These are phyloP conservation scores for Groenewaldozyma sp. DNA, from an alignment of 1,139 yeast species.

Conservation along the genomic window DNA sequence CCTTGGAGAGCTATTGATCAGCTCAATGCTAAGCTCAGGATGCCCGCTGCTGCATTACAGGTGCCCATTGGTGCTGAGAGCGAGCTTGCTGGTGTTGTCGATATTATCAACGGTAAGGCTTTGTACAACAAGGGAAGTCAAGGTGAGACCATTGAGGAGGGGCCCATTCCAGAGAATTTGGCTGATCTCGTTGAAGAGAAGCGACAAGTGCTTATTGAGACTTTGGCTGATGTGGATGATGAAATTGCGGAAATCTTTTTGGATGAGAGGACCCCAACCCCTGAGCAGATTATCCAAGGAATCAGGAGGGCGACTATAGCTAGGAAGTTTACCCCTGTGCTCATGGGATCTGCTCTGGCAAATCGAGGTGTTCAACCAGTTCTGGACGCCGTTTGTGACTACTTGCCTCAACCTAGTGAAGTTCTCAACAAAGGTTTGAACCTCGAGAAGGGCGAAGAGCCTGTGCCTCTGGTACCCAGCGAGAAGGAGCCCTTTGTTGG, in stretches of 20 bases:
- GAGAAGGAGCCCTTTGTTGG: constrained; percentile 81
- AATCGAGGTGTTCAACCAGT: constrained; percentile 94
- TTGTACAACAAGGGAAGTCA: constrained; percentile 86
- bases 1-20: constrained; percentile 95
- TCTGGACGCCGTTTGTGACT: constrained; percentile 91
- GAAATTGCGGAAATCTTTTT: constrained; percentile 88
- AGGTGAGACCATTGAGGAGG: constrained; percentile 64
- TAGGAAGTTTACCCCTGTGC: constrained; percentile 92
- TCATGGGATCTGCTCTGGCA: constrained; percentile 98
- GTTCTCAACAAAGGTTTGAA: constrained; percentile 86
- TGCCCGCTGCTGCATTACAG: constrained; percentile 96
- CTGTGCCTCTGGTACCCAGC: constrained; percentile 69
- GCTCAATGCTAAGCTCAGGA: constrained; percentile 73
- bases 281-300: constrained; percentile 74
- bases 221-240: constrained; percentile 95
- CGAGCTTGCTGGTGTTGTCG: constrained; percentile 78
- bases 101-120: constrained; percentile 79
- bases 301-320: constrained; percentile 96
- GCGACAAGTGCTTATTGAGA: constrained; percentile 76
- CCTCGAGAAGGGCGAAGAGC: constrained; percentile 55
- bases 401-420: constrained; percentile 90
- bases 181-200: constrained; percentile 73
- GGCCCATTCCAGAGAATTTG: constrained; percentile 66
- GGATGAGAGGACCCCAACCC: constrained; percentile 82
- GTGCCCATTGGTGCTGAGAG: constrained; percentile 95